phyloP scores from a whole-genome alignment of 176 grass and related monocot species.

The Pharus latifolius region DNA sequence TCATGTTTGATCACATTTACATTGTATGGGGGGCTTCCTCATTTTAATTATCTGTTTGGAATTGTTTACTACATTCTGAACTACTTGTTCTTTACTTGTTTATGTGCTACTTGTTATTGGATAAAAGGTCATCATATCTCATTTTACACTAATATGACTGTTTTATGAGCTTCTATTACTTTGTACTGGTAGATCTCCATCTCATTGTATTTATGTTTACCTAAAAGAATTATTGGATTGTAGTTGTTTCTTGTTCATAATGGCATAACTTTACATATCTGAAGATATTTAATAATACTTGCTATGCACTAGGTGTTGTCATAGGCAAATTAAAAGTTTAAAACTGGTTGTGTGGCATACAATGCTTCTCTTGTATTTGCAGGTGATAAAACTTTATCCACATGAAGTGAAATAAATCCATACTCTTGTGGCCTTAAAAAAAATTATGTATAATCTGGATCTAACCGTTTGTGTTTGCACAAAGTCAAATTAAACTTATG shows the following conservation, averaged over 20 bases:
- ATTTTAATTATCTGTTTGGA: conserved; percentile 10
- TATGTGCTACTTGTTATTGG: neutral
- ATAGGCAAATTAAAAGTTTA: neutral
- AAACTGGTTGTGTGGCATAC: too few relatives aligned
- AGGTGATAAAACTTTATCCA: too few relatives aligned
- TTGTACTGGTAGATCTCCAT: neutral
- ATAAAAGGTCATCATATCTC: neutral
- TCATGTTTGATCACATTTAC: neutral
- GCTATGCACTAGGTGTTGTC: neutral
- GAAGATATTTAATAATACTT: too few relatives aligned
- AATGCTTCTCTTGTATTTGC: too few relatives aligned
- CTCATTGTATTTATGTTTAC: neutral
- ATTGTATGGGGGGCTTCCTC: neutral
- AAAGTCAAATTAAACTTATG: neutral
- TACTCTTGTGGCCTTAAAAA: too few relatives aligned
- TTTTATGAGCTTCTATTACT: neutral
- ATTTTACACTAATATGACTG: neutral
- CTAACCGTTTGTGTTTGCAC: neutral
- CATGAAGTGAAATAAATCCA: too few relatives aligned
- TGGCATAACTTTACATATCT: neutral
- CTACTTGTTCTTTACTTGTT: neutral
- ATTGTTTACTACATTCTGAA: conserved; percentile 12
- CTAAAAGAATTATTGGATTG: too few relatives aligned
- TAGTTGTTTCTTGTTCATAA: neutral
- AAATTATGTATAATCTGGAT: neutral